These are phyloP conservation scores for Babesia divergens DNA, from an alignment of 169 alveolate genomes.

Conservation along the genomic window DNA sequence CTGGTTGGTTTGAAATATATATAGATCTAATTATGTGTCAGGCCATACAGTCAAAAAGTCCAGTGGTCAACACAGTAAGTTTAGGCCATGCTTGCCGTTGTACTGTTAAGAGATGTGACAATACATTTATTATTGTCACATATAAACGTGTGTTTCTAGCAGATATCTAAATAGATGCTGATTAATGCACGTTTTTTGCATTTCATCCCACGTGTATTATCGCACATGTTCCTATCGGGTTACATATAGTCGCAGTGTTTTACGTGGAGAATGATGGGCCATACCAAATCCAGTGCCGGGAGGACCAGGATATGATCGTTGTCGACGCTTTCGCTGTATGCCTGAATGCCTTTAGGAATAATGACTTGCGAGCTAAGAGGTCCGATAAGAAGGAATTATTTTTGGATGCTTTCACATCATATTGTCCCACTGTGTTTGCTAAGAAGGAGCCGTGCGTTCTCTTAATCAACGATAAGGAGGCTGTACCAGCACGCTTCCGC, in stretches of 20 bases:
- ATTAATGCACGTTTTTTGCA: background rate
- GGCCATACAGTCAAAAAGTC: background rate
- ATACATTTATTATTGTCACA: too few relatives aligned
- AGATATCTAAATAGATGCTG: background rate
- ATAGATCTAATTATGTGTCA: background rate
- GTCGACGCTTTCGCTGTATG: slow-evolving; percentile 49
- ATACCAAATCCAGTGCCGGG: background rate
- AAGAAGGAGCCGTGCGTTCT: slow-evolving; percentile 15
- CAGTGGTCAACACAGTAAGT: slow-evolving; percentile 23
- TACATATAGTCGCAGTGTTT: background rate
- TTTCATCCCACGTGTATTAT: background rate
- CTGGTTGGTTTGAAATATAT: background rate
- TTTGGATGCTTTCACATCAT: background rate
- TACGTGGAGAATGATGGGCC: slow-evolving; percentile 21
- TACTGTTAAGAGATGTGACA: background rate
- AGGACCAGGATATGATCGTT: background rate
- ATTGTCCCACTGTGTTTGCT: slow-evolving; percentile 18
- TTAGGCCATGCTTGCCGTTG: background rate
- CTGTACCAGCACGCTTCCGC: slow-evolving; percentile 33
- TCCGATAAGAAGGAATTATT: background rate
- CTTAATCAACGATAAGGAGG: slow-evolving; percentile 14
- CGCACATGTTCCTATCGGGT: background rate
- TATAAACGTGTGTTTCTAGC: too few relatives aligned
- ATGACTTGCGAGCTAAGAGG: background rate
- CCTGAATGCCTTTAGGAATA: background rate